Conservation (phyloP, 2,329 filamentous ascomycete species). For the Ophiostoma novo-ulmi region DNA sequence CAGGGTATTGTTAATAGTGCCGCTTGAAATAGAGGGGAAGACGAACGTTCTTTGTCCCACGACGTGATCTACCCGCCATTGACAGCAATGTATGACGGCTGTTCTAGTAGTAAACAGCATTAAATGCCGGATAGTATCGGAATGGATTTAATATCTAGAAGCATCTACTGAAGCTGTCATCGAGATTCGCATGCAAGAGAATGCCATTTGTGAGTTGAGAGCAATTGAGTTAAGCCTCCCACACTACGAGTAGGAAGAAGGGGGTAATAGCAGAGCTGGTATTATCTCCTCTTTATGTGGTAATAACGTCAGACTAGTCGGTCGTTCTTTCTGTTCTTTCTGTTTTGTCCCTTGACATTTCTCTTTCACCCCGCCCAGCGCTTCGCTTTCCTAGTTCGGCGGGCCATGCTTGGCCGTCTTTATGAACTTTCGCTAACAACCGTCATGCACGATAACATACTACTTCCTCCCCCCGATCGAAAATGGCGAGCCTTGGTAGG, state of each 20-base stretch:
- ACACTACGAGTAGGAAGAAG: neutral
- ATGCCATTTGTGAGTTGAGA: neutral
- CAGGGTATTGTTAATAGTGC: neutral
- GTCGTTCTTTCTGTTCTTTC: neutral
- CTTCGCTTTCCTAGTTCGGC: slow-evolving; percentile 20
- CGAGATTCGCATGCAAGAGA: neutral
- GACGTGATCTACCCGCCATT: neutral
- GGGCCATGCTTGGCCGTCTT: neutral
- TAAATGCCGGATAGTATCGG: neutral
- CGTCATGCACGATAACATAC: neutral
- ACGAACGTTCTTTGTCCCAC: neutral
- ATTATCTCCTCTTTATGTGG: neutral
- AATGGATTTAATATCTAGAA: neutral
- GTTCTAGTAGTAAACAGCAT: neutral
- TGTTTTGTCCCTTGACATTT: neutral
- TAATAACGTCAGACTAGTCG: neutral
- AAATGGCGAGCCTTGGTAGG: neutral
- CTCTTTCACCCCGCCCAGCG: neutral
- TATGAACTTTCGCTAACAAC: neutral
- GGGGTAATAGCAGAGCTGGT: slow-evolving; percentile 5
- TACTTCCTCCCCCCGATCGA: neutral
- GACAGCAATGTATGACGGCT: neutral
- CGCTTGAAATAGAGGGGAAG: slow-evolving; percentile 2
- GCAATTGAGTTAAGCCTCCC: neutral
- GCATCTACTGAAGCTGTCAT: neutral